These are phyloP conservation scores for Lyophyllum semitale DNA, from an alignment of 768 basidiomycete genomes.

Conservation along the genomic window DNA sequence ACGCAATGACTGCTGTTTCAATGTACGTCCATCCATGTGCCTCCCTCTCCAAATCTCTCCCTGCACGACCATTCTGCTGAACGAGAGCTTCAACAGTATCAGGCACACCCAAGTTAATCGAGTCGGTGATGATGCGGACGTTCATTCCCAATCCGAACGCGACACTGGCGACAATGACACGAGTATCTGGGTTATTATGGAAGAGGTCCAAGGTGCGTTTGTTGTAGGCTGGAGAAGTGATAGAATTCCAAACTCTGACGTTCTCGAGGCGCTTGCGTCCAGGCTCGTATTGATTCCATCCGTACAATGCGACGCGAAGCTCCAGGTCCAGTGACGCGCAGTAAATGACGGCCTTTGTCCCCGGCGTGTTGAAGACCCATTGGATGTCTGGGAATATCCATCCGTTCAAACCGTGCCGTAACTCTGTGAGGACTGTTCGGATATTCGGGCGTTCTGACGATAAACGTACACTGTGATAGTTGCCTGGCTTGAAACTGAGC, in stretches of 20 bases:
- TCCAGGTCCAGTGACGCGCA: conserved; percentile 2
- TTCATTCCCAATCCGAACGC: conserved; percentile 24
- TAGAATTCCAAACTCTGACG: no score
- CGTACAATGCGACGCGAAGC: conserved; percentile 5
- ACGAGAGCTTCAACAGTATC: conserved; percentile 11
- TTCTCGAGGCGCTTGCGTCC: neutral
- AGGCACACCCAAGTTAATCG: conserved; percentile 18
- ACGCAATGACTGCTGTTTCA: neutral
- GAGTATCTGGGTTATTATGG: neutral
- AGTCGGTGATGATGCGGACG: conserved; percentile 13
- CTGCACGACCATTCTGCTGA: conserved; percentile 12
- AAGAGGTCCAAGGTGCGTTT: conserved; percentile 1
- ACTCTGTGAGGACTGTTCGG: no score
- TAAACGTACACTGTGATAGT: no score
- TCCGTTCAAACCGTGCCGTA: no score
- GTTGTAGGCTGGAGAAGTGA: conserved; percentile 9
- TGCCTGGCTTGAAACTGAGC: no score
- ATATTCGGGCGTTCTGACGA: no score
- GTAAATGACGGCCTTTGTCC: no score
- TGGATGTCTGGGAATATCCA: no score
- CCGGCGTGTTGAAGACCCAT: no score
- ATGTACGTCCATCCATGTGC: conserved; percentile 9
- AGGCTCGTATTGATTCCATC: no score
- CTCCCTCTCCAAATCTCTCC: conserved; percentile 3
- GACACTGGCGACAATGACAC: conserved; percentile 18